These are phyloP conservation scores for Globisporangium spiculum DNA, from an alignment of 352 stramenopile genomes.

Conservation along the genomic window DNA sequence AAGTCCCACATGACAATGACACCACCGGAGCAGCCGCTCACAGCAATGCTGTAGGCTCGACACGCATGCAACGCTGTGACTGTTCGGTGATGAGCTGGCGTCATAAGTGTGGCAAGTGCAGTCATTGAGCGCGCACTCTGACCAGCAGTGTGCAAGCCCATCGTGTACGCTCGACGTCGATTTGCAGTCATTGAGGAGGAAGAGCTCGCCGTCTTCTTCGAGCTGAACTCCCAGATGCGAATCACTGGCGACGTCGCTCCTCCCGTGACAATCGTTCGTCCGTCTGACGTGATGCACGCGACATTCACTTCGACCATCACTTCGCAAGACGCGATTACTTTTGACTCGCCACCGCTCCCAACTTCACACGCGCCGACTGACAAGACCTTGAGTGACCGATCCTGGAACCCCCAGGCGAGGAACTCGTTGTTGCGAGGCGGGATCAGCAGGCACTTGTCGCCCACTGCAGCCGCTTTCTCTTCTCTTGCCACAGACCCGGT, in stretches of 20 bases:
- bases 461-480: constrained; percentile 39
- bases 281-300: constrained; percentile 58
- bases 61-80: constrained; percentile 60
- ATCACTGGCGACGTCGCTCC: constrained; percentile 41
- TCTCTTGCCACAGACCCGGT: constrained; percentile 48
- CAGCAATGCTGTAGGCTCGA: constrained; percentile 58
- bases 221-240: constrained; percentile 49
- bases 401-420: constrained; percentile 67
- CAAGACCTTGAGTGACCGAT: constrained; percentile 60
- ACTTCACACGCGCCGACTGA: constrained; percentile 39
- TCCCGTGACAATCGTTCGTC: constrained; percentile 55
- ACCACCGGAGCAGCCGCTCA: constrained; percentile 57
- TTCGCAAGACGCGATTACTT: constrained; percentile 58
- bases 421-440: constrained; percentile 64
- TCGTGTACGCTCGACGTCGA: constrained; percentile 28
- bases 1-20: constrained; percentile 68
- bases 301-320: constrained; percentile 52
- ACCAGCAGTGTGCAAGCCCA: constrained; percentile 23
- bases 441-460: constrained; percentile 54
- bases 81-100: constrained; percentile 30
- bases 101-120: constrained; percentile 40
- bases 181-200: constrained; percentile 4
- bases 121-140: constrained; percentile 40
- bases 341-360: constrained; percentile 48
- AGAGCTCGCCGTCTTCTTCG: constrained; percentile 18